Evolutionary conservation across 331 rosid species (phyloP).

Genomic region (Telfairia occidentalis): DNA sequence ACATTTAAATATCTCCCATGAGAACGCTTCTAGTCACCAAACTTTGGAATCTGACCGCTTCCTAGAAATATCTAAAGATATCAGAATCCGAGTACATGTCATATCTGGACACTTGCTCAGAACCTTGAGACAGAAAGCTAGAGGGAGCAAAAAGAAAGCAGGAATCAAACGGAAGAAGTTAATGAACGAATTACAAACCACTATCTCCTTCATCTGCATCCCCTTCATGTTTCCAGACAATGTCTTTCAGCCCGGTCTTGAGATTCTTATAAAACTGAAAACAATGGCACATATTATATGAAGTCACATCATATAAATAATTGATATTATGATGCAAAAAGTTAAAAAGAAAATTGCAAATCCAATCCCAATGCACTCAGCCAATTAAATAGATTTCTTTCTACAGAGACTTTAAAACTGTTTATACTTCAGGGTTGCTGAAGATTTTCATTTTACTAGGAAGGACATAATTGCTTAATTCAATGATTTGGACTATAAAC

Average conservation of each 20-base stretch:
- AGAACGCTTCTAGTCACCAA: not conserved
- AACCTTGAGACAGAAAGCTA: not conserved
- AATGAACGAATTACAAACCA: constrained; percentile 33
- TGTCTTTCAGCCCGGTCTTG: constrained; percentile 68
- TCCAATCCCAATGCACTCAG: not conserved
- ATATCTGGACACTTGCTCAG: not conserved
- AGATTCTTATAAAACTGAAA: constrained; percentile 78
- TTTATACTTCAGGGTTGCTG: not conserved
- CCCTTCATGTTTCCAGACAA: constrained; percentile 75
- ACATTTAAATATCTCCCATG: too few relatives aligned
- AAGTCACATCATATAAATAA: not conserved
- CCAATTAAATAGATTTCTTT: not conserved
- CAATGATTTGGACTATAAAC: not conserved
- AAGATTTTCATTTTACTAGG: not conserved
- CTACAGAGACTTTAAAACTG: not conserved
- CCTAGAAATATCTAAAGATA: not conserved
- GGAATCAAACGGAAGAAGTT: not conserved
- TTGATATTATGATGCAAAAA: not conserved
- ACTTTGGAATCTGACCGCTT: not conserved
- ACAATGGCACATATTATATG: constrained; percentile 13
- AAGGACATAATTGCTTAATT: not conserved
- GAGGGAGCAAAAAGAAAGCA: not conserved
- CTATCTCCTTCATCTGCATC: constrained; percentile 39
- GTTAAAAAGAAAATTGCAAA: not conserved
- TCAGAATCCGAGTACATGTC: not conserved